Evolutionary conservation across 1,284 basidiomycete species (phyloP), one percentile per base, ranked within the genome.

Genomic region (Marasmius sp.): DNA sequence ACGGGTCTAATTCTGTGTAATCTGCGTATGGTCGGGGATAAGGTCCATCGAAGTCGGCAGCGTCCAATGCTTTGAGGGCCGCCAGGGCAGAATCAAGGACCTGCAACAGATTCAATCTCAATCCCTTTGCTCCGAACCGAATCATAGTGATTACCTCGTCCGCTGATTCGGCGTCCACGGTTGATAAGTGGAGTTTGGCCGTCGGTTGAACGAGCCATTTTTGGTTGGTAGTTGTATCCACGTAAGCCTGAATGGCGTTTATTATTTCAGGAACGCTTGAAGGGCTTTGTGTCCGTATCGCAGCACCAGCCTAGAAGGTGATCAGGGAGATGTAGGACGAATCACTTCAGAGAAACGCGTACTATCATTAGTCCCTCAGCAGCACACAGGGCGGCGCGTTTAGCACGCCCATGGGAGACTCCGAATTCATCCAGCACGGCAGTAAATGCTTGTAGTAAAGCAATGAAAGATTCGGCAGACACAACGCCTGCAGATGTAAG

Each of bases 361-460:
- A 91, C 93, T 64, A 94, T 88, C 73, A 95, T 86, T 4, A 97
- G 78, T 9, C 93, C 94, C 72, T 97, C 94, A 7, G 88, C 91
- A 18, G 95, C 94, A 74, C 93, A 95, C 20, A 94, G 76, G 1
- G 92, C 91, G 0, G 93, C 94, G 53, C 88, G 85, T 72, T 95
- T 92, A 0, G 92, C 93, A 18, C 95, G 85, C 37, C 89, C 88
- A 64, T 93, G 89, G 6, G 94, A 94, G 1, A 94, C 93, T 52
- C 92, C 93, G 65, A 96, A 93, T 72, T 97, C 95, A 66, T 95
- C 92, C 33, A 97, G 77, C 2, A 97, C 95, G 0, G 88, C 83
- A 3, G 89, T 87, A 67, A 97, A 93, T 0, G 93, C 91, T 64
- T 88, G 86, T 33, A 97, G 81, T 11, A 95, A 84, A 7, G 86